Conservation (phyloP, 257 asterid species). For the Solanum lycopersicoides region DNA sequence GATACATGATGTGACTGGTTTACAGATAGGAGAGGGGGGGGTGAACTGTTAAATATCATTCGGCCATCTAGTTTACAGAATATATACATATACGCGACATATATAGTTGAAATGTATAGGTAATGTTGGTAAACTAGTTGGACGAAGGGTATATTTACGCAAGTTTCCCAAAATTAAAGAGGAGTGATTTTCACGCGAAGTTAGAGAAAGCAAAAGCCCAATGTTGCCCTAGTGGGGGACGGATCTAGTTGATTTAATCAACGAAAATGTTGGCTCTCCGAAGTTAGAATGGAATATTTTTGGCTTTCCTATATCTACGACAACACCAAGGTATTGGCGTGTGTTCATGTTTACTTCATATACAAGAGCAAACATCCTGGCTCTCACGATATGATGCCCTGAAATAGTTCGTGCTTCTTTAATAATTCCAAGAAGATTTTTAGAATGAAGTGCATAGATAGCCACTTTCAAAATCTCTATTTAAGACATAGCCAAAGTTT, state of each 20-base stretch:
- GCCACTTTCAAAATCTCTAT: not conserved
- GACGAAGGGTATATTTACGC: not conserved
- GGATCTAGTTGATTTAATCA: not conserved
- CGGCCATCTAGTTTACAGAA: not conserved
- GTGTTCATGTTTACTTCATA: not conserved
- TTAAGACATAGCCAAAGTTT: not conserved
- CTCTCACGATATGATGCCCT: not conserved
- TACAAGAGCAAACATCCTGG: not conserved
- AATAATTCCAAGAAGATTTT: not conserved
- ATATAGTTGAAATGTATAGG: not conserved
- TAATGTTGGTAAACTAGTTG: not conserved
- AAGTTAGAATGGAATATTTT: not conserved
- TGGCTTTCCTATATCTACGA: not conserved
- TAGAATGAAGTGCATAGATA: not conserved
- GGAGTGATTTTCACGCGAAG: not conserved
- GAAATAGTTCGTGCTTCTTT: not conserved
- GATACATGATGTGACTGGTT: not conserved
- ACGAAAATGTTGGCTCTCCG: not conserved
- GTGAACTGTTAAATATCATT: not conserved
- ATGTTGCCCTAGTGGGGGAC: not conserved
- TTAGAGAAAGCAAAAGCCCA: not conserved
- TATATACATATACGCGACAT: not conserved
- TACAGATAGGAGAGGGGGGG: not conserved
- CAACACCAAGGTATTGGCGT: not conserved
- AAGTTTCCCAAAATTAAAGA: not conserved